Percentiles rank a stretch among this genome's conserved stretches.
Conservation (phyloP, 2,329 filamentous ascomycete genomes). For the Hypoxylon sp. region DNA sequence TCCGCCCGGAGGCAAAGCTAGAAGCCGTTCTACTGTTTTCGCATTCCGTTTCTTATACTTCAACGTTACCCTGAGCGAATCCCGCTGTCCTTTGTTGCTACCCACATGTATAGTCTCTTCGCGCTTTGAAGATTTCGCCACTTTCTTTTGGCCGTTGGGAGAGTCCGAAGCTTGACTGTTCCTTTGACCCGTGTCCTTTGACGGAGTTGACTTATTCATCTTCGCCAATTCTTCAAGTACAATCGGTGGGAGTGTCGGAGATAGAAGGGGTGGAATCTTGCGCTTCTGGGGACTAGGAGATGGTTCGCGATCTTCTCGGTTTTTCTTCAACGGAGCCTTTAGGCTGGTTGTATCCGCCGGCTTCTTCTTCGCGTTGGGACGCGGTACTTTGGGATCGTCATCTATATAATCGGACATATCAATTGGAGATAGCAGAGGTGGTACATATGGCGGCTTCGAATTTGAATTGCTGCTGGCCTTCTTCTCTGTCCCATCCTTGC, state of each 20-base stretch:
- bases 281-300: conserved; percentile 56
- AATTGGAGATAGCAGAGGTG: conserved; percentile 67
- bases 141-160: conserved; percentile 55
- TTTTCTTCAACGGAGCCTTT: conserved; percentile 49
- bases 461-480: conserved; percentile 54
- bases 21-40: conserved; percentile 61
- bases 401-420: conserved; percentile 57
- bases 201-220: conserved; percentile 51
- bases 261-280: conserved; percentile 65
- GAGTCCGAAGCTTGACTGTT: conserved; percentile 52
- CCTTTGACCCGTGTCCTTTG: conserved; percentile 48
- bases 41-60: conserved; percentile 63
- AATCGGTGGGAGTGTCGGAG: conserved; percentile 67
- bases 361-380: conserved; percentile 54
- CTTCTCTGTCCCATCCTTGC: conserved; percentile 55
- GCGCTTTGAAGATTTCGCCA: conserved; percentile 49
- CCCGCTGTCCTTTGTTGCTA: conserved; percentile 49
- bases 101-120: conserved; percentile 53
- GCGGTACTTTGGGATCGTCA: conserved; percentile 46
- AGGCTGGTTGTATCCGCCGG: conserved; percentile 48
- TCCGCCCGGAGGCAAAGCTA: conserved; percentile 58
- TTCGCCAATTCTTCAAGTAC: conserved; percentile 63
- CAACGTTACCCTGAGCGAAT: conserved; percentile 59
- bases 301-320: conserved; percentile 49
- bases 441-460: conserved; percentile 58